Base-by-base conservation (phyloP, 2,329 filamentous ascomycete species). In the Alternaria dauci region DNA sequence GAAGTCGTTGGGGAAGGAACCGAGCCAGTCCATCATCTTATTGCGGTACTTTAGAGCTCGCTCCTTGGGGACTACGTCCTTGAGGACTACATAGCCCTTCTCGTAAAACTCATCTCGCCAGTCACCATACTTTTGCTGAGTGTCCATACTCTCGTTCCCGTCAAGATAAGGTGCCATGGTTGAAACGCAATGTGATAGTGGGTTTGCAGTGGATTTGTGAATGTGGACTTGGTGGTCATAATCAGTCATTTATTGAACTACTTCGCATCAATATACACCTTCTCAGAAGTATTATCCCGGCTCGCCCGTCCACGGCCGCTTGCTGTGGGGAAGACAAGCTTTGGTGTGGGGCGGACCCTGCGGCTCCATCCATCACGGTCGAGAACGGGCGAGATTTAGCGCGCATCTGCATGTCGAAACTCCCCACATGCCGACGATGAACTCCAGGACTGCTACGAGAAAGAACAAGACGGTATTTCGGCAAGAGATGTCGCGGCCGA, bases 11-110 rank as follows among this genome's bases (percentile, higher is more conserved):
- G 63, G 58, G 34, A 76, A 76, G 3, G 63, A 69, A 36, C 74
- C 68, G 5, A 77, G 67, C 71, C 73, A 77, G 20, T 75, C 67
- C 39, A 74, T 61, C 62, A 73, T 73, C 44, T 70, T 71, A 32
- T 76, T 58, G 11, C 62, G 63, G 55, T 76, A 76, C 55, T 71
- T 66, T 26, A 59, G 54, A 1, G 73, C 73, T 20, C 62, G 53
- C 41, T 77, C 74, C 18, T 62, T 58, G 14, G 62, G 54, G 3
- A 66, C 20, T 9, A 72, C 71, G 26, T 60, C 66, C 53, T 74
- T 76, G 44, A 77, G 58, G 1, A 77, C 66, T 14, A 69, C 71
- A 52, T 68, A 73, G 12, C 74, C 72, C 26, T 75, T 67, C 14
- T 65, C 59, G 51, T 70, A 66, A 43, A 76, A 70, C 14, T 75